phyloP scores from a whole-genome alignment of 345 rosid genomes.

The Sapria himalayana region DNA sequence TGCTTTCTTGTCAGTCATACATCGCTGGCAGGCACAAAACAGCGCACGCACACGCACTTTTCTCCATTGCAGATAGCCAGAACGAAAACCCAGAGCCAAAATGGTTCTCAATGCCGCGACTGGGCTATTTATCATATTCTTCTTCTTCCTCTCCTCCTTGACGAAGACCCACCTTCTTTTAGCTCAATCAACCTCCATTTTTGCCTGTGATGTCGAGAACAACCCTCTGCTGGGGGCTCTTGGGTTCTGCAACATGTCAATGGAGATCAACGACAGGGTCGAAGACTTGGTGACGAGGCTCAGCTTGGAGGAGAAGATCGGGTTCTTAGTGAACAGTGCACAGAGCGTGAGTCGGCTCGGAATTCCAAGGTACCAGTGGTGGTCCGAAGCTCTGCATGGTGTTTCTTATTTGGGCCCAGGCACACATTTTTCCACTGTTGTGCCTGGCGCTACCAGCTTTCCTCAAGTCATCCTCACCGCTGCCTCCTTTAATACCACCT shows the following conservation, averaged over 20 bases:
- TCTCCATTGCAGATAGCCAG: no score
- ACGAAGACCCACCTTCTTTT: no score
- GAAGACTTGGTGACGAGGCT: constrained; percentile 52
- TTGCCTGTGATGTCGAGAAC: constrained; percentile 45
- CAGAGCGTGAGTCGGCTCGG: constrained; percentile 52
- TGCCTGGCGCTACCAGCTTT: constrained; percentile 88
- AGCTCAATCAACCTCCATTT: constrained; percentile 33
- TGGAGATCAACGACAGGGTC: constrained; percentile 30
- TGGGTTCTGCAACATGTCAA: constrained; percentile 36
- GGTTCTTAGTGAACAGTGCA: constrained; percentile 28
- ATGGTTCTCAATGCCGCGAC: no score
- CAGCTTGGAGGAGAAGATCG: constrained; percentile 57
- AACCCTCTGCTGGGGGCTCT: constrained; percentile 25
- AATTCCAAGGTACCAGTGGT: constrained; percentile 76
- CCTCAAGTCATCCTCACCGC: constrained; percentile 88
- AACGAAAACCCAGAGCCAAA: no score
- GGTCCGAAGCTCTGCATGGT: constrained; percentile 96
- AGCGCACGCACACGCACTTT: no score
- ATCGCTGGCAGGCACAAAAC: no score
- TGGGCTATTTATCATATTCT: no score
- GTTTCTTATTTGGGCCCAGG: constrained; percentile 73
- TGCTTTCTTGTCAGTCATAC: no score
- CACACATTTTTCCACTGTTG: constrained; percentile 29
- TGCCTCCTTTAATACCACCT: constrained; percentile 69
- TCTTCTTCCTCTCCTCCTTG: no score